Percentiles rank a stretch among this genome's conserved stretches.
Conservation (phyloP, 1,284 basidiomycete genomes). For the Cutaneotrichosporon sp. region DNA sequence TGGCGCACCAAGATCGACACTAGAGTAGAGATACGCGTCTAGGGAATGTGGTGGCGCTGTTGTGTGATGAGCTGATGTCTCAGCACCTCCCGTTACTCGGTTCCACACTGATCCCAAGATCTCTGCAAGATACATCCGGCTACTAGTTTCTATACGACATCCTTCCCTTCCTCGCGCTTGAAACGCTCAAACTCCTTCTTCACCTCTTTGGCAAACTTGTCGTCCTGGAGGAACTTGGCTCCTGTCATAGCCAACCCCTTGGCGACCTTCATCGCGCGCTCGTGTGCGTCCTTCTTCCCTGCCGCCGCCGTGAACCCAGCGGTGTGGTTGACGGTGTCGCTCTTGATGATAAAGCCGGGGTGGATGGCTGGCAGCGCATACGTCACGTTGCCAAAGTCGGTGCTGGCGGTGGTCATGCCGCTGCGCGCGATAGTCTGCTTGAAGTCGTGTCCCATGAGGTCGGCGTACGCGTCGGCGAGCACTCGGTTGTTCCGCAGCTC, state of each 20-base stretch:
- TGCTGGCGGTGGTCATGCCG: conserved; percentile 35
- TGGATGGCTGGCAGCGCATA: conserved; percentile 31
- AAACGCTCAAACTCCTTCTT: conserved; percentile 34
- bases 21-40: too few species aligned
- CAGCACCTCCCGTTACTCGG: too few species aligned
- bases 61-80: not conserved
- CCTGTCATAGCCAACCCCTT: conserved; percentile 50
- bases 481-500: conserved; percentile 33
- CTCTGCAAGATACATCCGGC: too few species aligned
- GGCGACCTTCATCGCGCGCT: conserved; percentile 43
- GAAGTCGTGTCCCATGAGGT: conserved; percentile 32
- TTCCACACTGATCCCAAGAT: too few species aligned
- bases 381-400: conserved; percentile 37
- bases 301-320: conserved; percentile 34
- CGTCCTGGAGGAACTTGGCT: conserved; percentile 46
- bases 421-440: conserved; percentile 24
- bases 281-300: conserved; percentile 36
- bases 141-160: too few species aligned
- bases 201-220: conserved; percentile 40
- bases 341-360: conserved; percentile 24
- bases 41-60: not conserved
- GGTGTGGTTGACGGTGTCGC: conserved; percentile 32
- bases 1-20: not conserved
- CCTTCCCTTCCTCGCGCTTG: conserved; percentile 12
- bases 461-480: conserved; percentile 29